phyloP scores from a whole-genome alignment of 257 asterid species.

The Ilex asprella region DNA sequence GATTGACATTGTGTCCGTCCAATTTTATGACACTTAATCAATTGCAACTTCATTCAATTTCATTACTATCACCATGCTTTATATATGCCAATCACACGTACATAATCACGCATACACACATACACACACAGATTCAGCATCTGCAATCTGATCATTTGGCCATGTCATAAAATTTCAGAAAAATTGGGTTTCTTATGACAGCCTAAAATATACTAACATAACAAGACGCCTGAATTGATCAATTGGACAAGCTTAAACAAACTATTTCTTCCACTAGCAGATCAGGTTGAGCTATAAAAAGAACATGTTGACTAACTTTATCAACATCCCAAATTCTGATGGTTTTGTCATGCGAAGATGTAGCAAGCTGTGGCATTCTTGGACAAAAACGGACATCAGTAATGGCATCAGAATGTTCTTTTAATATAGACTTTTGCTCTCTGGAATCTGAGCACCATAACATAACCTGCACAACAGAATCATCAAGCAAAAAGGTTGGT shows the following conservation, averaged over 20 bases:
- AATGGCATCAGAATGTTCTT: constrained; percentile 23
- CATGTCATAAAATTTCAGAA: no score
- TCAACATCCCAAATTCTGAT: constrained; percentile 31
- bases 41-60: no score
- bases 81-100: no score
- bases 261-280: background rate
- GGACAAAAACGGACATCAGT: constrained; percentile 32
- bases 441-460: constrained; percentile 26
- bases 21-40: no score
- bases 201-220: no score
- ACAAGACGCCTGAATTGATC: no score
- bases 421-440: constrained; percentile 13
- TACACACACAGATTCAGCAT: no score
- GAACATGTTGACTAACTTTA: constrained; percentile 16
- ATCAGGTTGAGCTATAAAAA: background rate
- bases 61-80: no score
- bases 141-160: no score
- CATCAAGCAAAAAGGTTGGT: background rate
- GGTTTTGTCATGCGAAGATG: constrained; percentile 28
- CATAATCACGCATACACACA: no score
- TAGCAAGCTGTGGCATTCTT: constrained; percentile 22
- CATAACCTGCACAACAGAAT: constrained; percentile 18
- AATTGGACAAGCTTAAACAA: background rate
- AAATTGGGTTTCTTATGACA: no score
- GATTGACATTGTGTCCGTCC: no score